Base-by-base conservation (phyloP, 768 basidiomycete genomes). In the Sutorius australiensis region DNA sequence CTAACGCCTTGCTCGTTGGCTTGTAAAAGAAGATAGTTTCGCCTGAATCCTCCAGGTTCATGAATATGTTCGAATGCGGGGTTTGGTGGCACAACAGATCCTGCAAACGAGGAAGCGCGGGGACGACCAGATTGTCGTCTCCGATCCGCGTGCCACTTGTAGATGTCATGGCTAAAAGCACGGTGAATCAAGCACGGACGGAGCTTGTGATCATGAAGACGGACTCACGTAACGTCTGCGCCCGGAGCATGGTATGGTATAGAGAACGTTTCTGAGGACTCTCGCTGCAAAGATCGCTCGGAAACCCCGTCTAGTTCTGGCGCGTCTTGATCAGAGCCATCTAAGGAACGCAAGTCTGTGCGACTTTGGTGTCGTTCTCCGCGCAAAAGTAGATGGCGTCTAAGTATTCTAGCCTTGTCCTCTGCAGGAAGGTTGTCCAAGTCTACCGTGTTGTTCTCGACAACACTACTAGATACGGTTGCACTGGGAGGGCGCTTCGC, bases 51-150 rank as follows among this genome's bases (percentile, higher is more conserved):
- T 50, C 95, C 95, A 0, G 95, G 95, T 65, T 95, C 91, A 56
- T 92, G 92, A 48, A 98, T 93, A 61, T 95, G 92, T 62, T 94
- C 87, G 51, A 97, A 89, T 3, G 80, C 87, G 17, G 95, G 90
- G 64, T 91, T 80, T 7, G 75, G 75, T 5, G 78, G 73, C 0
- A 69, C 63, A 11, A 75, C 72, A 36, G 76, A 76, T 3, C 80
- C 84, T 11, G 84, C 77, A 59, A 81, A 89, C 0, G 89, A 92
- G 34, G 81, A 78, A n/a, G 87, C 75, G 36, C 90, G 86, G 16
- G 79, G 75, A 38, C 90, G 81, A 12, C 70, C 75, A 16, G 74
- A 76, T 54, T 81, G 77, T 51, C 84, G 80, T 24, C 78, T 79
- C 50, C 84, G 82, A 60, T 89, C 87, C 14, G 83, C 77, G 56